A percentile compares a stretch with the other conserved stretches of the same genome.
These are phyloP conservation scores for Ophiostoma tasmaniense DNA, from an alignment of 2,329 filamentous ascomycete species.

Conservation along the genomic window DNA sequence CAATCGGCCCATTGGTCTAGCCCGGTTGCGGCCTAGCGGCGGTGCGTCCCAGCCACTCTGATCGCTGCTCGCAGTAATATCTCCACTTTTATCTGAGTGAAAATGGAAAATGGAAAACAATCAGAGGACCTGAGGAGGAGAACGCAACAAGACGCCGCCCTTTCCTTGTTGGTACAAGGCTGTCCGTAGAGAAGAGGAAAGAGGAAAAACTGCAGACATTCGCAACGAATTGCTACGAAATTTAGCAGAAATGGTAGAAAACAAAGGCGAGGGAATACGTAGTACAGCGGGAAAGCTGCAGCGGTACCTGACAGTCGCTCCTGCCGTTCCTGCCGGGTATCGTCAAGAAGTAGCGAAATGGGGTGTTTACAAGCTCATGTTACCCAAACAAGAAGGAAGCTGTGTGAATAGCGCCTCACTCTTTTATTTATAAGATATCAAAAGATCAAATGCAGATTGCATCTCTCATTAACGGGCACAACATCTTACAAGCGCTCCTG, in stretches of 20 bases:
- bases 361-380: background rate
- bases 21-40: slow-evolving; percentile 9
- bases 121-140: background rate
- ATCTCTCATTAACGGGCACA: too few species aligned
- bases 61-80: background rate
- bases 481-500: slow-evolving; percentile 1
- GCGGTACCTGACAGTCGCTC: slow-evolving; percentile 7
- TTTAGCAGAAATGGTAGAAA: background rate
- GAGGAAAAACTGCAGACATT: background rate
- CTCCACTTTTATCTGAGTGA: background rate
- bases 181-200: background rate
- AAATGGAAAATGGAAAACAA: background rate
- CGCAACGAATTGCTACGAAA: background rate
- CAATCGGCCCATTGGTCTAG: slow-evolving; percentile 11
- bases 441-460: too few species aligned
- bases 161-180: slow-evolving; percentile 9
- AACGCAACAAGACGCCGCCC: background rate
- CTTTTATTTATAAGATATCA: too few species aligned
- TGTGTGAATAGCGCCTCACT: background rate
- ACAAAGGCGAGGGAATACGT: background rate
- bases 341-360: background rate
- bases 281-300: background rate
- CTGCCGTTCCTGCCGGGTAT: slow-evolving; percentile 5
- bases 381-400: background rate
- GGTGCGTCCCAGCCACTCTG: slow-evolving; percentile 9